A percentile compares a stretch with the other conserved stretches of the same genome.
These are phyloP conservation scores for Blastobotrys serpentis DNA, from an alignment of 1,139 yeast species.

Conservation along the genomic window DNA sequence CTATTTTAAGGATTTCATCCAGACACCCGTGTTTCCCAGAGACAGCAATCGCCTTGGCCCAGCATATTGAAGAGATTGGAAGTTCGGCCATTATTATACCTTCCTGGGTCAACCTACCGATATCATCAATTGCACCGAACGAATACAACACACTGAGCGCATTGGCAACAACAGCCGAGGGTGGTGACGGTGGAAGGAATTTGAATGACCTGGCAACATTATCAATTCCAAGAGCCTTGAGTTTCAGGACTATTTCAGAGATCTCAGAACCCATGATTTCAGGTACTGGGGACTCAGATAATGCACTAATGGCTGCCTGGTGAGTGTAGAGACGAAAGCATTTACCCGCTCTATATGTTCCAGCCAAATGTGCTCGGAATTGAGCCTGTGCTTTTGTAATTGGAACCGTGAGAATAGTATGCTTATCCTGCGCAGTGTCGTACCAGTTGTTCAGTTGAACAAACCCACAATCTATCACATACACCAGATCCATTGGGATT, in stretches of 20 bases:
- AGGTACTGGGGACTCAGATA: conserved; percentile 78
- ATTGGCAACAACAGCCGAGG: conserved; percentile 61
- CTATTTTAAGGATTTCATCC: conserved; percentile 74
- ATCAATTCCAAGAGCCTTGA: conserved; percentile 80
- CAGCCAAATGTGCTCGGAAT: conserved; percentile 7
- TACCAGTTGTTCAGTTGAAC: conserved; percentile 2
- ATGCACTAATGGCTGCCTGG: conserved; percentile 74
- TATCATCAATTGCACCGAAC: conserved; percentile 73
- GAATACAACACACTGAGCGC: conserved; percentile 54
- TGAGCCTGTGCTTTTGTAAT: neutral
- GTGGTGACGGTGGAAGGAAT: conserved; percentile 87
- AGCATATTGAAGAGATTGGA: conserved; percentile 51
- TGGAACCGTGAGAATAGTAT: conserved; percentile 6
- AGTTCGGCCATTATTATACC: conserved; percentile 80
- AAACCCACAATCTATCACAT: conserved; percentile 87
- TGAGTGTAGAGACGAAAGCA: conserved; percentile 55
- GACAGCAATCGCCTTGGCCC: conserved; percentile 24
- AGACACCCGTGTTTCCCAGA: conserved; percentile 49
- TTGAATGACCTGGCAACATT: conserved; percentile 86
- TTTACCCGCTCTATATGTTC: conserved; percentile 5
- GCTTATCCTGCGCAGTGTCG: conserved; percentile 26
- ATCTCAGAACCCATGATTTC: conserved; percentile 77
- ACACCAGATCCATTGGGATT: conserved; percentile 52
- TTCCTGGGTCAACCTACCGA: conserved; percentile 70
- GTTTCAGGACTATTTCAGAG: conserved; percentile 73